These are phyloP conservation scores for Mycena rosella DNA, from an alignment of 768 basidiomycete species.

Conservation along the genomic window DNA sequence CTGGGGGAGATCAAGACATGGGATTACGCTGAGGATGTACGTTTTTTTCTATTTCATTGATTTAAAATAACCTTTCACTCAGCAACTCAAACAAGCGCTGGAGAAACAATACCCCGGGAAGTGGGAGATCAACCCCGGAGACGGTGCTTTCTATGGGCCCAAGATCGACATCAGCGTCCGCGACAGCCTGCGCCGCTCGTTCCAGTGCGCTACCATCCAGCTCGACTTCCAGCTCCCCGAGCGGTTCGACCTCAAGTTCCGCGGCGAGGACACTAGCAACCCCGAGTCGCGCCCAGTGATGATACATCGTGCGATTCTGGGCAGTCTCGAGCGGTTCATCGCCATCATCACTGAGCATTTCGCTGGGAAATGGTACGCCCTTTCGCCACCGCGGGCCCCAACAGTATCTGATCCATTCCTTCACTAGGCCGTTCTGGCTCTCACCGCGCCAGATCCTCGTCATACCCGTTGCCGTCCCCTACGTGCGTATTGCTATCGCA, in stretches of 20 bases:
- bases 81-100: conserved; percentile 89
- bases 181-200: conserved; percentile 92
- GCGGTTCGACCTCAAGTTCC: conserved; percentile 95
- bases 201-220: conserved; percentile 99
- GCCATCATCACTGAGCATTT: conserved; percentile 98
- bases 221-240: conserved; percentile 99
- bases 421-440: conserved; percentile 94
- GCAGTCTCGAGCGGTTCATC: conserved; percentile 94
- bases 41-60: conserved; percentile 29
- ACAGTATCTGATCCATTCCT: conserved; percentile 11
- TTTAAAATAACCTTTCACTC: conserved; percentile 28
- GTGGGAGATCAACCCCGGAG: conserved; percentile 95
- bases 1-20: conserved; percentile 92
- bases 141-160: conserved; percentile 99
- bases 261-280: conserved; percentile 68
- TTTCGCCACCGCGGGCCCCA: conserved; percentile 10
- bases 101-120: conserved; percentile 88
- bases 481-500: conserved; percentile 69
- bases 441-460: conserved; percentile 96
- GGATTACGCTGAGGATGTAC: conserved; percentile 87
- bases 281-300: conserved; percentile 89
- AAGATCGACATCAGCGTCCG: conserved; percentile 98
- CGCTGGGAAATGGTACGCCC: conserved; percentile 92
- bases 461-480: conserved; percentile 92
- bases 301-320: conserved; percentile 97